Evolutionary conservation across 768 basidiomycete species (phyloP).

Genomic region (Leccinum arenicola): DNA sequence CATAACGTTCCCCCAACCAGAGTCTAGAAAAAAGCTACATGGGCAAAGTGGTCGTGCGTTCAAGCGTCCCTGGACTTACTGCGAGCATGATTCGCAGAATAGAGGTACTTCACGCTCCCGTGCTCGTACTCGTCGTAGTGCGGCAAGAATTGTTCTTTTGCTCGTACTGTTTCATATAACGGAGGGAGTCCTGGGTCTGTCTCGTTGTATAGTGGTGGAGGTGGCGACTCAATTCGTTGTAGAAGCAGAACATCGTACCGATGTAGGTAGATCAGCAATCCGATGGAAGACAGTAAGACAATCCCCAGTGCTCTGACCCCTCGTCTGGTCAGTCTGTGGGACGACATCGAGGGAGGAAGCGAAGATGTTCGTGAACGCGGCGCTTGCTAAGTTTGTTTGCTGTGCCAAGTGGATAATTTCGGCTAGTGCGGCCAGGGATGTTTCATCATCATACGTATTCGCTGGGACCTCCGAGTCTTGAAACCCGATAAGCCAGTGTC

Average conservation of each 20-base stretch:
- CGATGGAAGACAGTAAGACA: constrained; percentile 7
- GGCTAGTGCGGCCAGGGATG: background rate
- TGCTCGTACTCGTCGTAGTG: constrained; percentile 40
- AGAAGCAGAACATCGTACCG: constrained; percentile 2
- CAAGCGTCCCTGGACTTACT: constrained; percentile 19
- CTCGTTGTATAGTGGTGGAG: background rate
- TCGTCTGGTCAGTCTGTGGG: constrained; percentile 24
- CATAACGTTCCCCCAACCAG: constrained; percentile 42
- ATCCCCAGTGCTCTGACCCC: constrained; percentile 16
- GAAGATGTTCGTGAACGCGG: background rate
- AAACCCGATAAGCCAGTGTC: no score
- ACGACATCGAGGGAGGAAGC: constrained; percentile 16
- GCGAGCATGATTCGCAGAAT: constrained; percentile 44
- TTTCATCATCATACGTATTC: background rate
- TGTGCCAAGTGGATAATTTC: background rate
- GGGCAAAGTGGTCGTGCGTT: background rate
- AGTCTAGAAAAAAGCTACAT: constrained; percentile 22
- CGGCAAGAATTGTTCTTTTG: constrained; percentile 37
- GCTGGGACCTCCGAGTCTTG: no score
- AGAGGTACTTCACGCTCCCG: constrained; percentile 42
- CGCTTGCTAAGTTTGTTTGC: background rate
- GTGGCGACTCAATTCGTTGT: background rate
- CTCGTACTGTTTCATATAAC: constrained; percentile 37
- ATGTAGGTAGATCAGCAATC: constrained; percentile 13
- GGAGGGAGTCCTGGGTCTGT: constrained; percentile 33